Conservation (phyloP, 768 basidiomycete species). For the Mycena pura region DNA sequence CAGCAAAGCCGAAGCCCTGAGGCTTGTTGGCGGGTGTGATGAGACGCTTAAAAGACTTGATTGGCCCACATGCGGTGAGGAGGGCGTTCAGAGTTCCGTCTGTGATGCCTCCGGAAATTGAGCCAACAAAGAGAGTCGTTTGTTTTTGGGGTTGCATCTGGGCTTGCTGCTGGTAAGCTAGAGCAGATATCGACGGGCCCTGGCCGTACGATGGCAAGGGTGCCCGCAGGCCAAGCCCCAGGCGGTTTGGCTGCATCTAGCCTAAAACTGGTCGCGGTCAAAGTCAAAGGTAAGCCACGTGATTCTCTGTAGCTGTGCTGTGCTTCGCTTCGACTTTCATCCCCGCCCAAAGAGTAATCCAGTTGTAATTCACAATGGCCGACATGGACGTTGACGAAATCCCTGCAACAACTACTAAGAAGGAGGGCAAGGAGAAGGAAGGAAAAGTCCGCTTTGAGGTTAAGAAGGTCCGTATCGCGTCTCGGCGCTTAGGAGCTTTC, state of each 20-base stretch:
- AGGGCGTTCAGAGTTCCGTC: constrained; percentile 83
- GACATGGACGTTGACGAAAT: constrained; percentile 77
- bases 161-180: constrained; percentile 85
- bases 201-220: constrained; percentile 89
- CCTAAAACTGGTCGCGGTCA: constrained; percentile 9
- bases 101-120: constrained; percentile 92
- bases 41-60: constrained; percentile 91
- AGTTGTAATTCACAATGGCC: constrained; percentile 41
- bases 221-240: constrained; percentile 89
- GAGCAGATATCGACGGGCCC: constrained; percentile 90
- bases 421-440: constrained; percentile 62
- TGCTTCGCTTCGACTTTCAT: not conserved
- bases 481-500: constrained; percentile 3
- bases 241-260: constrained; percentile 54
- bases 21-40: constrained; percentile 93
- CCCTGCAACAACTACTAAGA: constrained; percentile 45
- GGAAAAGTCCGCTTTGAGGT: constrained; percentile 86
- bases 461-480: constrained; percentile 79
- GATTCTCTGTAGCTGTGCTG: not conserved
- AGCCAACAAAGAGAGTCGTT: constrained; percentile 87
- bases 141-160: constrained; percentile 62
- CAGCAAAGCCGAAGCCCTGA: constrained; percentile 96
- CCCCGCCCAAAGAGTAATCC: no score
- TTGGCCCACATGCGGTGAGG: constrained; percentile 82
- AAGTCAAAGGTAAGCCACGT: not conserved